phyloP scores from a whole-genome alignment of 495 filamentous ascomycete species.

The Penicillium tannophilum region DNA sequence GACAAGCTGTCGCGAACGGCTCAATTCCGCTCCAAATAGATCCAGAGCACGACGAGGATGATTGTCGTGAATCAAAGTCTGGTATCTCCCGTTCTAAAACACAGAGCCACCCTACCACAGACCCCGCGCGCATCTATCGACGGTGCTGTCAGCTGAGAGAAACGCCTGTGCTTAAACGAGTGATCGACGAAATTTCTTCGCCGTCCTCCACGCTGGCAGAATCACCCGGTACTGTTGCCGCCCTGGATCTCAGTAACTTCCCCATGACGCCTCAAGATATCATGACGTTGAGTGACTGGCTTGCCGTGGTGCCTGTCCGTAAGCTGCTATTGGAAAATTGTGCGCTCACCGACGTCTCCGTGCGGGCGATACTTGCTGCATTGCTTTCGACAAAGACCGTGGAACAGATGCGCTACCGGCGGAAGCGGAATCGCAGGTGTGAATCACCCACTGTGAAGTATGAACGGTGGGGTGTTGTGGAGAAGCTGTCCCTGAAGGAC shows the following conservation, averaged over 20 bases:
- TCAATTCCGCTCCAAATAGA: conserved; percentile 76
- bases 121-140: conserved; percentile 89
- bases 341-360: conserved; percentile 79
- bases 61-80: conserved; percentile 29
- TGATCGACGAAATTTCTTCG: conserved; percentile 82
- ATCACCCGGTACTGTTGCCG: conserved; percentile 71
- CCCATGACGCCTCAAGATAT: conserved; percentile 81
- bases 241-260: conserved; percentile 81
- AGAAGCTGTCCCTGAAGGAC: conserved; percentile 87
- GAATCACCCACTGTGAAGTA: conserved; percentile 26
- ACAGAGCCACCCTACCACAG: conserved; percentile 78
- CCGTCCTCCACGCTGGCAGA: conserved; percentile 60
- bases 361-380: conserved; percentile 83
- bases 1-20: conserved; percentile 79
- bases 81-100: conserved; percentile 45
- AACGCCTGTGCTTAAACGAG: conserved; percentile 82
- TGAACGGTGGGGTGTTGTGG: conserved; percentile 69
- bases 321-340: conserved; percentile 85
- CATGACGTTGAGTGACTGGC: conserved; percentile 85
- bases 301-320: conserved; percentile 89
- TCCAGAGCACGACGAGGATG: conserved; percentile 57
- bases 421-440: conserved; percentile 35
- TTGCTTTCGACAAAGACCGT: conserved; percentile 77
- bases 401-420: conserved; percentile 51
- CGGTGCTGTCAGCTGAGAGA: conserved; percentile 93